Evolutionary conservation across 192 early-diverging fungal genomes (phyloP), one percentile per base, ranked within the genome.

Genomic region (Coemansia sp.): DNA sequence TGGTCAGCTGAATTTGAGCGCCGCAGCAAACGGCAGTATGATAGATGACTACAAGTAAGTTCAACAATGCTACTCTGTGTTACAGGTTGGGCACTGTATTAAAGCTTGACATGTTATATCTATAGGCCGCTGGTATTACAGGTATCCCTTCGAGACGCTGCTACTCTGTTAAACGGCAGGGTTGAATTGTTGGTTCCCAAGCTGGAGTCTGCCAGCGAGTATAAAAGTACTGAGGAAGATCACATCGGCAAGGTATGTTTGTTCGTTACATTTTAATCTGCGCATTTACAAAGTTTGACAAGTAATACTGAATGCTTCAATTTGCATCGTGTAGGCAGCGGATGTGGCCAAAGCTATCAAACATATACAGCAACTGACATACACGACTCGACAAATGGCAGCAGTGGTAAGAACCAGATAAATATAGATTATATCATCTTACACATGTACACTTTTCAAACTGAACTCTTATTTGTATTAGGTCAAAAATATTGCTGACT

Each of bases 1-100:
- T 2, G 59, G 77, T 2, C 72, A 69, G 54, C 48, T 80, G 31
- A 67, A 56, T 23, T 62, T 67, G 50, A 70, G 49, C 20, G 54
- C 72, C 0, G 59, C 58, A 17, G 49, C 61, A 20, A 48, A 34
- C 14, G 57, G 60, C 7, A 38, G 21, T 1, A 37, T 31, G 6
- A 8, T 59, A 22, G 38, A 60, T 28, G 70, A 72, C 19, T 66
- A 65, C 55, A 66, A 58, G 49, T 57, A 57, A 57, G 62, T 57
- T 21, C 1, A 19, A 19, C 14, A 40, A 21, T 21, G n/a, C 25
- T 17, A 2, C 14, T 38, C 17, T 19, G 10, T 42, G 25, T 14
- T n/a, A 11, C 15, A 21, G 42, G 15, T 49, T 19, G 46, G 46
- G 6, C 19, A 19, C 6, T 48, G 11, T 48, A 48, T 48, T 48